A percentile compares a stretch with the other conserved stretches of the same genome.
Conservation (phyloP, 768 basidiomycete species). For the Phaeotremella fagi region DNA sequence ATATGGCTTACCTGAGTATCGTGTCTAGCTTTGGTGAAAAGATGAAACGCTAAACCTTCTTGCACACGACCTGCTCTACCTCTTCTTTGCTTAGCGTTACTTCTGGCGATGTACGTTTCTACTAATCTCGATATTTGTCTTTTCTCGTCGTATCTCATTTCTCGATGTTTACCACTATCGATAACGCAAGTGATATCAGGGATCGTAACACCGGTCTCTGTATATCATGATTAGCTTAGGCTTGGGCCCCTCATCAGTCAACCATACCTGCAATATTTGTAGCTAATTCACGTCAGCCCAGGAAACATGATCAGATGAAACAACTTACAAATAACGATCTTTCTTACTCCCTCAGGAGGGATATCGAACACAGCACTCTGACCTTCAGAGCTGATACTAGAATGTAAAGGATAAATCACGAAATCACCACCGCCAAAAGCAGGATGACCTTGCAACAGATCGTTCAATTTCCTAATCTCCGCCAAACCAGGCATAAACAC, state of each 20-base stretch:
- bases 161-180: constrained; percentile 86
- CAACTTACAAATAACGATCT: constrained; percentile 82
- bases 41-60: constrained; percentile 84
- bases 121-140: constrained; percentile 86
- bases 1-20: constrained; percentile 63
- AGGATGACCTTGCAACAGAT: constrained; percentile 70
- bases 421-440: constrained; percentile 66
- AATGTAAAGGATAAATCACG: constrained; percentile 80
- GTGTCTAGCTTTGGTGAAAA: constrained; percentile 82
- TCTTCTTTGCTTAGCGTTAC: constrained; percentile 75
- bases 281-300: constrained; percentile 11
- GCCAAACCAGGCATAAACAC: constrained; percentile 93
- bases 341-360: constrained; percentile 71
- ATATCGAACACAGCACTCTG: constrained; percentile 87
- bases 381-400: constrained; percentile 83
- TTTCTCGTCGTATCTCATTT: constrained; percentile 97
- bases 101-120: constrained; percentile 85
- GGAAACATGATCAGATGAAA: not conserved
- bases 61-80: constrained; percentile 90
- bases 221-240: constrained; percentile 33
- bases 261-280: constrained; percentile 28
- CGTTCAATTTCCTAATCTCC: constrained; percentile 83
- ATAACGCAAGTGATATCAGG: constrained; percentile 97
- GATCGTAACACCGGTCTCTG: constrained; percentile 97
- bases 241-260: no score